Conservation (phyloP, 352 stramenopile genomes). For the Phytophthora aleatoria region DNA sequence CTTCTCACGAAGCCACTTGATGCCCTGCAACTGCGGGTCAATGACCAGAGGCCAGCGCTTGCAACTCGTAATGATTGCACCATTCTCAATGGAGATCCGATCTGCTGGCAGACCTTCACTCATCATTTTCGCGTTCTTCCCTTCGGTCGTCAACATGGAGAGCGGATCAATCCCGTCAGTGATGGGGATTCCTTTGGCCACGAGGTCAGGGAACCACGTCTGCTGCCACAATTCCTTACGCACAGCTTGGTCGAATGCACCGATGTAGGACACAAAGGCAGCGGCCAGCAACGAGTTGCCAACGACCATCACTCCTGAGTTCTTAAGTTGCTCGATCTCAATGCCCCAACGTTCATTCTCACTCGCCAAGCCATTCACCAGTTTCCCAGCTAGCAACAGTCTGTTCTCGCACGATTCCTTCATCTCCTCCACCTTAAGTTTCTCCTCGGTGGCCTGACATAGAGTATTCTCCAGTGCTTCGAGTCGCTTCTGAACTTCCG, state of each 20-base stretch:
- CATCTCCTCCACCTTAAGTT: conserved; percentile 96
- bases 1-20: conserved; percentile 98
- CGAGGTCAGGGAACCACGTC: conserved; percentile 90
- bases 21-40: conserved; percentile 97
- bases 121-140: conserved; percentile 98
- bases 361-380: conserved; percentile 95
- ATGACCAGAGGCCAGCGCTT: conserved; percentile 98
- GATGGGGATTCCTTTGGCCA: conserved; percentile 92
- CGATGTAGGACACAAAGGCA: conserved; percentile 98
- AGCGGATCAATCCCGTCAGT: conserved; percentile 95
- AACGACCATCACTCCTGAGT: conserved; percentile 94
- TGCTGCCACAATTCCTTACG: conserved; percentile 83
- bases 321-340: conserved; percentile 96
- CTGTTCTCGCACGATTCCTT: conserved; percentile 93
- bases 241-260: conserved; percentile 95
- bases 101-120: conserved; percentile 96
- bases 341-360: conserved; percentile 98
- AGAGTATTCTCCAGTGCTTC: conserved; percentile 94
- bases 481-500: conserved; percentile 93
- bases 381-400: conserved; percentile 92
- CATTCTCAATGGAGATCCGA: conserved; percentile 98
- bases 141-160: conserved; percentile 95
- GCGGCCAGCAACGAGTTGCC: conserved; percentile 97
- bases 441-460: conserved; percentile 94
- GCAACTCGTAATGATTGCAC: conserved; percentile 97